These are phyloP conservation scores for Boletus vinaceobasis DNA, from an alignment of 768 basidiomycete species.

Conservation along the genomic window DNA sequence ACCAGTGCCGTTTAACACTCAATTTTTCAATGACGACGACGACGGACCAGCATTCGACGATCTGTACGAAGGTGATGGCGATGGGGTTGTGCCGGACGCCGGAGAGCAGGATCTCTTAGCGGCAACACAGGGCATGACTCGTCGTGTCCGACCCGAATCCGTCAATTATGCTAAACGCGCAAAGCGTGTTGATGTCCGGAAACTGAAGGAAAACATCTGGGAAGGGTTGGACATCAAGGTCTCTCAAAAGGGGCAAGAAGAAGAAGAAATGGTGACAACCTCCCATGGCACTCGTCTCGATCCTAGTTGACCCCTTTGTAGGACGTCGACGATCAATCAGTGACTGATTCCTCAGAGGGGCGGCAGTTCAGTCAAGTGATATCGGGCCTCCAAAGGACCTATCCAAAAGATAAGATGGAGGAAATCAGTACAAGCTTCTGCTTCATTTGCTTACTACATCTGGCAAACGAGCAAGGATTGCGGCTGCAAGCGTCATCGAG, in stretches of 20 bases:
- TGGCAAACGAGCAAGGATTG: slow-evolving; percentile 95
- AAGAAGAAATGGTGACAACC: slow-evolving; percentile 50
- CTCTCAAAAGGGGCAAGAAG: slow-evolving; percentile 35
- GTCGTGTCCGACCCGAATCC: slow-evolving; percentile 79
- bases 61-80: slow-evolving; percentile 43
- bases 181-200: slow-evolving; percentile 94
- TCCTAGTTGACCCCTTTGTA: slow-evolving; percentile 22
- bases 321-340: slow-evolving; percentile 51
- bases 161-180: slow-evolving; percentile 95
- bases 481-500: slow-evolving; percentile 59
- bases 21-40: slow-evolving; percentile 96
- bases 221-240: slow-evolving; percentile 80
- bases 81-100: slow-evolving; percentile 45
- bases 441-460: slow-evolving; percentile 94
- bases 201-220: slow-evolving; percentile 98
- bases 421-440: slow-evolving; percentile 99
- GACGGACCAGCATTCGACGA: slow-evolving; percentile 73
- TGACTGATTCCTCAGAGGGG: slow-evolving; percentile 63
- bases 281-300: background rate
- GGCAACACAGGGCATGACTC: slow-evolving; percentile 69
- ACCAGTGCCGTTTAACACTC: slow-evolving; percentile 82
- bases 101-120: slow-evolving; percentile 88
- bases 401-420: slow-evolving; percentile 91
- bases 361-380: slow-evolving; percentile 81
- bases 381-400: slow-evolving; percentile 71